Evolutionary conservation across 2,329 filamentous ascomycete species (phyloP).

Genomic region (Verticillium isaacii): DNA sequence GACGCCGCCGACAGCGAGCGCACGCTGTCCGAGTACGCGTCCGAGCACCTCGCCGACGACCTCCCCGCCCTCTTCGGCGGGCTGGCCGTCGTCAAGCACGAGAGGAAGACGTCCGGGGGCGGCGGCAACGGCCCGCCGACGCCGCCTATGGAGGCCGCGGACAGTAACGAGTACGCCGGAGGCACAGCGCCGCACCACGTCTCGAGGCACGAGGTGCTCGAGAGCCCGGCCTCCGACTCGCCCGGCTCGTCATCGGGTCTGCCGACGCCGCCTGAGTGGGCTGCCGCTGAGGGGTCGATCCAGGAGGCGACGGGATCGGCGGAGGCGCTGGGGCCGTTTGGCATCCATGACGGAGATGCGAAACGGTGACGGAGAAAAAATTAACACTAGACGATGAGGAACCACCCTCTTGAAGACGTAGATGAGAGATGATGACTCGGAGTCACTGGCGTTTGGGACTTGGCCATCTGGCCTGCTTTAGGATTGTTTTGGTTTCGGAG

Average conservation of each 20-base stretch:
- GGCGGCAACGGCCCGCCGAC: constrained; percentile 2
- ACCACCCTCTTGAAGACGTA: background rate
- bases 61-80: constrained; percentile 22
- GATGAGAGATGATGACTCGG: background rate
- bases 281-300: constrained; percentile 3
- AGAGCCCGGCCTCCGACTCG: constrained; percentile 29
- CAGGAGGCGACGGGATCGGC: background rate
- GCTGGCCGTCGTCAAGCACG: constrained; percentile 15
- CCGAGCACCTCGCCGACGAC: constrained; percentile 6
- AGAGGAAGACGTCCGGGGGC: constrained; percentile 6
- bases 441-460: background rate
- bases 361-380: background rate
- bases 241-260: constrained; percentile 27
- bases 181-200: constrained; percentile 14
- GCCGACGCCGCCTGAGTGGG: constrained; percentile 30
- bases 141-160: constrained; percentile 4
- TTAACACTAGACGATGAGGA: background rate
- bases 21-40: constrained; percentile 4
- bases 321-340: background rate
- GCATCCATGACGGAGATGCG: background rate
- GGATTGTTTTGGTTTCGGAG: background rate
- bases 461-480: background rate
- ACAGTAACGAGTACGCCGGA: constrained; percentile 3
- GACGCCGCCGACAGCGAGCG: constrained; percentile 6
- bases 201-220: constrained; percentile 28